Percentiles rank a stretch among this genome's conserved stretches.
phyloP scores from a whole-genome alignment of 345 rosid species.

The Linum lewisii region DNA sequence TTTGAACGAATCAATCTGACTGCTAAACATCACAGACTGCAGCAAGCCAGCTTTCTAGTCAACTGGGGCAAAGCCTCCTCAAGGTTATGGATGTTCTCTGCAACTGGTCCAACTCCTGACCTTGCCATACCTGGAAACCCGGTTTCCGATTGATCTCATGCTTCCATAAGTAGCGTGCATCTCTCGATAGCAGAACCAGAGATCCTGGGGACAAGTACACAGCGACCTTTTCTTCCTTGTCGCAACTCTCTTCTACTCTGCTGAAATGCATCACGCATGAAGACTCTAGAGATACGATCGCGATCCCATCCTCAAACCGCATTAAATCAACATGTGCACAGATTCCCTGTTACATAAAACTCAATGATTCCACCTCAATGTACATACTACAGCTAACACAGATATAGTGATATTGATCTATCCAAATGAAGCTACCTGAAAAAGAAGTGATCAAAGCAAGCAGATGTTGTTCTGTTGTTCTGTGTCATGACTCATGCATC shows the following conservation, averaged over 20 bases:
- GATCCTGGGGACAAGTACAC: conserved; percentile 69
- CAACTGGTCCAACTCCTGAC: conserved; percentile 51
- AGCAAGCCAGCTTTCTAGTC: conserved; percentile 18
- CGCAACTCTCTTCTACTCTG: conserved; percentile 16
- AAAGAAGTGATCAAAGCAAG: no score
- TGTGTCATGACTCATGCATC: no score
- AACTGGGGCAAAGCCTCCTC: conserved; percentile 44
- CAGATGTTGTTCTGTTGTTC: no score
- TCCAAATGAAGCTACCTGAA: background rate
- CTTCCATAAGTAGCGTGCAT: conserved; percentile 82
- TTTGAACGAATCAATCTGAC: no score
- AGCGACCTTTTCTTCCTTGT: conserved; percentile 24
- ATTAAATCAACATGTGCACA: conserved; percentile 87
- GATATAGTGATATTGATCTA: background rate
- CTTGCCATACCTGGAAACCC: conserved; percentile 80
- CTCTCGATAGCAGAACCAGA: conserved; percentile 67
- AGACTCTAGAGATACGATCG: conserved; percentile 74
- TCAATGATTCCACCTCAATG: background rate
- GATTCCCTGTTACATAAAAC: conserved; percentile 49
- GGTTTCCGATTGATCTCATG: conserved; percentile 81
- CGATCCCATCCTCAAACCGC: conserved; percentile 89
- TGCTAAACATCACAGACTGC: no score
- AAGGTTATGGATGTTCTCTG: conserved; percentile 69
- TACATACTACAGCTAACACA: conserved; percentile 6
- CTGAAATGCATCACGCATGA: conserved; percentile 79